Conservation (phyloP, 1,284 basidiomycete species). For the Irpex lacteus region DNA sequence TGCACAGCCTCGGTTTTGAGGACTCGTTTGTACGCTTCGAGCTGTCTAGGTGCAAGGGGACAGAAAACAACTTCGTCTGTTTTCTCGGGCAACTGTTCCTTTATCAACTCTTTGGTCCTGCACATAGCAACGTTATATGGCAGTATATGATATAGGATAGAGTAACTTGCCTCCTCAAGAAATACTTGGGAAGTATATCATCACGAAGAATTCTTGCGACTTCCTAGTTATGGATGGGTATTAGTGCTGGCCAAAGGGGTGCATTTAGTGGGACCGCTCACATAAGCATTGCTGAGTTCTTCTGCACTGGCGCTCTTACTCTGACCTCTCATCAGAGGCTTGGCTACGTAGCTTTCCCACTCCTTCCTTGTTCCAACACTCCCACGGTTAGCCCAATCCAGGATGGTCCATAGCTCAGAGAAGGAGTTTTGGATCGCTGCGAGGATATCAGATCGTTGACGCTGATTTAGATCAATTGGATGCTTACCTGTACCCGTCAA, state of each 20-base stretch:
- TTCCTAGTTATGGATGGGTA: conserved; percentile 28
- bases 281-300: conserved; percentile 55
- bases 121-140: conserved; percentile 5
- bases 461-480: background rate
- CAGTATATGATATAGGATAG: background rate
- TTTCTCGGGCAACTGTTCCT: conserved; percentile 77
- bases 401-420: conserved; percentile 78
- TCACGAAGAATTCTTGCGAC: conserved; percentile 61
- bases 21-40: conserved; percentile 68
- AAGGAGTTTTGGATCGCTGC: conserved; percentile 84
- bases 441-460: background rate
- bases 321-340: conserved; percentile 69
- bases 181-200: conserved; percentile 71
- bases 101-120: conserved; percentile 82
- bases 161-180: conserved; percentile 64
- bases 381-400: conserved; percentile 80
- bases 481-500: conserved; percentile 57
- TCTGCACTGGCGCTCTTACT: conserved; percentile 61
- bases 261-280: conserved; percentile 25
- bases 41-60: conserved; percentile 69
- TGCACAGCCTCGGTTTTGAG: conserved; percentile 59
- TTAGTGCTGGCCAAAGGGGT: background rate
- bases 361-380: conserved; percentile 61
- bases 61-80: conserved; percentile 88
- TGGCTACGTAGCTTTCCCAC: conserved; percentile 67